phyloP scores from a whole-genome alignment of 805 yeast genomes.

The Saturnispora diversa region DNA sequence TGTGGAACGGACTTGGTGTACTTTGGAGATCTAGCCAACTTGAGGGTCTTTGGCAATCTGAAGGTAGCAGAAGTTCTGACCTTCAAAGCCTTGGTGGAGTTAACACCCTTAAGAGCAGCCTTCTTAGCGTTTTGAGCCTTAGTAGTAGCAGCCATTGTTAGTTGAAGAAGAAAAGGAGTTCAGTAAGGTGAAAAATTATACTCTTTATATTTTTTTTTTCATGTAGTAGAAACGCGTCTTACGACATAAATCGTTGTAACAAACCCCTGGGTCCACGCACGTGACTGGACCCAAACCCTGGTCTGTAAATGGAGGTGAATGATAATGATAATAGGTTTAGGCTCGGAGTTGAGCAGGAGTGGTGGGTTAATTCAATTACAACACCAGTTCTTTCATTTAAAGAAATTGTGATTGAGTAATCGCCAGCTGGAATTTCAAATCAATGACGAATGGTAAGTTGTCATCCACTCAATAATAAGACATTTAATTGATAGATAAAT shows the following conservation, averaged over 20 bases:
- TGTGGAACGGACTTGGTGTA: slow-evolving; percentile 97
- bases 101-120: slow-evolving; percentile 96
- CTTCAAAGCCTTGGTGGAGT: slow-evolving; percentile 82
- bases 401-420: no score
- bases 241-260: slow-evolving; percentile 13
- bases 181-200: background rate
- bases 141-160: slow-evolving; percentile 32
- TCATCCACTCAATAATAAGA: no score
- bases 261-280: slow-evolving; percentile 14
- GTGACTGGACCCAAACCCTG: slow-evolving; percentile 9
- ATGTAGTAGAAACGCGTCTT: slow-evolving; percentile 7
- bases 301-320: no score
- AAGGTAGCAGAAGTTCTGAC: slow-evolving; percentile 92
- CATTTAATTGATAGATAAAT: no score
- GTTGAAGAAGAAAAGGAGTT: slow-evolving; percentile 7
- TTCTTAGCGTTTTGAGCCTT: slow-evolving; percentile 98
- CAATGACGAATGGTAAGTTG: no score
- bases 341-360: no score
- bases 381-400: no score
- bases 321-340: no score
- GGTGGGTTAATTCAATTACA: no score
- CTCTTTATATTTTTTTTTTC: background rate
- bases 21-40: slow-evolving; percentile 89
- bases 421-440: no score
- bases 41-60: slow-evolving; percentile 96